Evolutionary conservation across 192 early-diverging fungal species (phyloP).

Genomic region (Podila verticillata): DNA sequence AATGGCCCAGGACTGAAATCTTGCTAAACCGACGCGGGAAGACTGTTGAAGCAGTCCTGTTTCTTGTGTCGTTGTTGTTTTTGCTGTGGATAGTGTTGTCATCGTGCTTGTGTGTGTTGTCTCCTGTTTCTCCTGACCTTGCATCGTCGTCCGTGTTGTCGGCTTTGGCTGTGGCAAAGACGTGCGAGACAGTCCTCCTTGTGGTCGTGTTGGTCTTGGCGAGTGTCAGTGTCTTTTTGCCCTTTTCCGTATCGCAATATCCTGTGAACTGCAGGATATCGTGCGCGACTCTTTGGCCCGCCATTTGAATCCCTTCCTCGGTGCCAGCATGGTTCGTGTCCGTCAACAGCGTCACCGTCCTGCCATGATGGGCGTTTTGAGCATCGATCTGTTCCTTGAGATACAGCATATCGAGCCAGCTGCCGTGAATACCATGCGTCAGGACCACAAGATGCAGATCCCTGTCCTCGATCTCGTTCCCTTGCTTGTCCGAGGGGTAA

Average conservation of each 20-base stretch:
- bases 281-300: conserved; percentile 51
- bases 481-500: conserved; percentile 1
- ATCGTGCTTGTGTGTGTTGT: background rate
- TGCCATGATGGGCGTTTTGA: conserved; percentile 14
- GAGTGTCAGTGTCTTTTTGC: conserved; percentile 5
- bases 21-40: conserved; percentile 39
- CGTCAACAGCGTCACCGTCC: conserved; percentile 33
- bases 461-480: background rate
- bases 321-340: conserved; percentile 59
- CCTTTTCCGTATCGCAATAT: conserved; percentile 31
- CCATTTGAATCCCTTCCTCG: conserved; percentile 56
- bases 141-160: background rate
- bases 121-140: background rate
- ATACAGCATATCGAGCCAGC: conserved; percentile 53
- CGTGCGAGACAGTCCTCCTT: background rate
- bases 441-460: conserved; percentile 50
- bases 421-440: conserved; percentile 57
- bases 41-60: background rate
- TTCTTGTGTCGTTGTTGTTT: conserved; percentile 3
- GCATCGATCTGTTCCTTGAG: conserved; percentile 53
- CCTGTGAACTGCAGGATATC: conserved; percentile 50
- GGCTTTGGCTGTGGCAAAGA: background rate
- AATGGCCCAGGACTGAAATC: conserved; percentile 61
- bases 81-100: conserved; percentile 6
- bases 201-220: background rate